These are phyloP conservation scores for Malassezia arunalokei DNA, from an alignment of 1,284 basidiomycete genomes.

Conservation along the genomic window DNA sequence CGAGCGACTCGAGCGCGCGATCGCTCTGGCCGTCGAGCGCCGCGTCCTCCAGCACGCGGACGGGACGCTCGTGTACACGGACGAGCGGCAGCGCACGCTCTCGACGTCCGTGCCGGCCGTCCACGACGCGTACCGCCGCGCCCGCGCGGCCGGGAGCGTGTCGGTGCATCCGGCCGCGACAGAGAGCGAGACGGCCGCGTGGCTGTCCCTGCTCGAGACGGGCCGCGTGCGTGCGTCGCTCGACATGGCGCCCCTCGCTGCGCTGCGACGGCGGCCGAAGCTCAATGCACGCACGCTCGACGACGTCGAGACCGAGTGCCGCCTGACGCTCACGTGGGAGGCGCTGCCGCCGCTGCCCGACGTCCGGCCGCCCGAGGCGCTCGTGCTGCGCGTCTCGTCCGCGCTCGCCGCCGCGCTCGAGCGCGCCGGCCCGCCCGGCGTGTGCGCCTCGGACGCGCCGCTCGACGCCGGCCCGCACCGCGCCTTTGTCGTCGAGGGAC, in stretches of 20 bases:
- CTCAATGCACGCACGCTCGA: constrained; percentile 16
- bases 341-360: background rate
- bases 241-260: constrained; percentile 3
- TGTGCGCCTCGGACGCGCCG: too few species aligned
- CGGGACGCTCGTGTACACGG: constrained; percentile 9
- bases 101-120: background rate
- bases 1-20: constrained; percentile 18
- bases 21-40: constrained; percentile 17
- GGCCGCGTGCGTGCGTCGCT: background rate
- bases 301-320: constrained; percentile 16
- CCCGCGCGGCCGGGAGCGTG: background rate
- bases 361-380: background rate
- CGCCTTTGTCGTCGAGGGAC: background rate
- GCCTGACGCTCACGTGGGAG: background rate
- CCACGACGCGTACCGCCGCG: background rate
- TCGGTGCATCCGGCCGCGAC: constrained; percentile 3
- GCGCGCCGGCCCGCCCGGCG: too few species aligned
- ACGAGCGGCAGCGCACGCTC: constrained; percentile 4
- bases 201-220: constrained; percentile 3
- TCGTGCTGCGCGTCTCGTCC: background rate
- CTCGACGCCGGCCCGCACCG: too few species aligned
- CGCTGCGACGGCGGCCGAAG: constrained; percentile 12
- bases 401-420: too few species aligned
- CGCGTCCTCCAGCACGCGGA: constrained; percentile 1
- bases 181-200: constrained; percentile 16